Percentiles rank a stretch among this genome's conserved stretches.
Evolutionary conservation across 208 protist species (phyloP).

Genomic region (Strigomonas oncopelti): DNA sequence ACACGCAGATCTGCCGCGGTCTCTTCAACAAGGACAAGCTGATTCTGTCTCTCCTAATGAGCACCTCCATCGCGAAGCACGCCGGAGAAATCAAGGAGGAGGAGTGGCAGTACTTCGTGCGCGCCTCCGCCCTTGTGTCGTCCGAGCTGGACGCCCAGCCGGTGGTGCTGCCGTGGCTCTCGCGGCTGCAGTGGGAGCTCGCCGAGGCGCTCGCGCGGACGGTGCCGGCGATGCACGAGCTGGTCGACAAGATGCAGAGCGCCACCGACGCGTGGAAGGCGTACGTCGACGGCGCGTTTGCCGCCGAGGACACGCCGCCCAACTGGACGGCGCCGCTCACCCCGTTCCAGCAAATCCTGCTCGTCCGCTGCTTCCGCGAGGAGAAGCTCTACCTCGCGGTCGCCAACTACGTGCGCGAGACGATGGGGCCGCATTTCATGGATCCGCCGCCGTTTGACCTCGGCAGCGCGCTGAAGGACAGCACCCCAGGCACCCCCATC

Average conservation of each 20-base stretch:
- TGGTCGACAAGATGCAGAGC: constrained; percentile 47
- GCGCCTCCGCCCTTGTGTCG: constrained; percentile 82
- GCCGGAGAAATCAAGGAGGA: constrained; percentile 57
- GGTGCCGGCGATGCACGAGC: constrained; percentile 63
- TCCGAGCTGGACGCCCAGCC: constrained; percentile 61
- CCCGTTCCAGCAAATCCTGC: constrained; percentile 91
- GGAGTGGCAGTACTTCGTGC: constrained; percentile 92
- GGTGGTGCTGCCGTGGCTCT: constrained; percentile 55
- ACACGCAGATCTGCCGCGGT: constrained; percentile 95
- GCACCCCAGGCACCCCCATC: constrained; percentile 84
- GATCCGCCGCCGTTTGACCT: constrained; percentile 94
- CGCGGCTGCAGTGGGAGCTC: constrained; percentile 81
- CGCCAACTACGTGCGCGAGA: constrained; percentile 81
- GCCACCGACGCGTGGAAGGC: constrained; percentile 54
- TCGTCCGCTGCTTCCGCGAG: constrained; percentile 92
- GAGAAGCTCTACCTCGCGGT: constrained; percentile 94
- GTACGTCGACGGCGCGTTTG: constrained; percentile 63
- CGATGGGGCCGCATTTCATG: constrained; percentile 91
- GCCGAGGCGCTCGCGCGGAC: constrained; percentile 74
- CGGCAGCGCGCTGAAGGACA: constrained; percentile 81
- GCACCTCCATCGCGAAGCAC: constrained; percentile 80
- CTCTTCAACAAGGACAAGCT: constrained; percentile 98
- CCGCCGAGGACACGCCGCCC: constrained; percentile 44
- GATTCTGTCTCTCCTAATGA: constrained; percentile 93
- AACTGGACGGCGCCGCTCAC: constrained; percentile 57